Conservation (phyloP, 805 yeast genomes). For the Candida endomychidarum region DNA sequence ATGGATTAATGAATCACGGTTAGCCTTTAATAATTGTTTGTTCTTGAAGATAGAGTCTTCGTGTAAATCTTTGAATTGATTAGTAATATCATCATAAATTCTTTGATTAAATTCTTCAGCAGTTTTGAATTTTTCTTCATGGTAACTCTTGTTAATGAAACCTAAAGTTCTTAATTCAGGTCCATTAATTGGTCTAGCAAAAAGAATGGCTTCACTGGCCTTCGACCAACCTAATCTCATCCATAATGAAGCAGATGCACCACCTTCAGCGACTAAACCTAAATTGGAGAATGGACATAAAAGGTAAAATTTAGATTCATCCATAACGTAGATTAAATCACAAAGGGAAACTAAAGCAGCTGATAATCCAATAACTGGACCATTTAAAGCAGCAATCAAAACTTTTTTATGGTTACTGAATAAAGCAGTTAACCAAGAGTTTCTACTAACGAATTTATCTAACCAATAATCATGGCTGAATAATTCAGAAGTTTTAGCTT, state of each 20-base stretch:
- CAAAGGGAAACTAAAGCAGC: constrained; percentile 73
- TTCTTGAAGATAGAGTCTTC: constrained; percentile 40
- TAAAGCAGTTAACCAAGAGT: constrained; percentile 64
- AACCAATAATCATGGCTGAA: constrained; percentile 49
- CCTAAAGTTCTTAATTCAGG: constrained; percentile 57
- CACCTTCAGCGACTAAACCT: constrained; percentile 84
- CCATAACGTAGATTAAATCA: constrained; percentile 72
- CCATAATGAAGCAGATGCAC: constrained; percentile 65
- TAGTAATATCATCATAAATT: constrained; percentile 34
- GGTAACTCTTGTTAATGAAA: constrained; percentile 58
- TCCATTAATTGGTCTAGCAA: constrained; percentile 64
- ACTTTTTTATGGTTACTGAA: constrained; percentile 71
- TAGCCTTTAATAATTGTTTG: constrained; percentile 41
- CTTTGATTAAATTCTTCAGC: constrained; percentile 44
- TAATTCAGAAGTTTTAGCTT: constrained; percentile 29
- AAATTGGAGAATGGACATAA: constrained; percentile 78
- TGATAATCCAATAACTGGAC: constrained; percentile 81
- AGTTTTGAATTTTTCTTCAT: constrained; percentile 31
- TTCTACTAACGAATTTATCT: constrained; percentile 63
- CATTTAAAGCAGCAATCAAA: constrained; percentile 73
- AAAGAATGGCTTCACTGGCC: constrained; percentile 70
- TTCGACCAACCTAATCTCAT: constrained; percentile 69
- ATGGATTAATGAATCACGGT: constrained; percentile 38
- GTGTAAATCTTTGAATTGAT: constrained; percentile 44
- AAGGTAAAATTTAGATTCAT: constrained; percentile 54